Base-by-base conservation (phyloP, 208 protist species). In the Crithidia acanthocephali region DNA sequence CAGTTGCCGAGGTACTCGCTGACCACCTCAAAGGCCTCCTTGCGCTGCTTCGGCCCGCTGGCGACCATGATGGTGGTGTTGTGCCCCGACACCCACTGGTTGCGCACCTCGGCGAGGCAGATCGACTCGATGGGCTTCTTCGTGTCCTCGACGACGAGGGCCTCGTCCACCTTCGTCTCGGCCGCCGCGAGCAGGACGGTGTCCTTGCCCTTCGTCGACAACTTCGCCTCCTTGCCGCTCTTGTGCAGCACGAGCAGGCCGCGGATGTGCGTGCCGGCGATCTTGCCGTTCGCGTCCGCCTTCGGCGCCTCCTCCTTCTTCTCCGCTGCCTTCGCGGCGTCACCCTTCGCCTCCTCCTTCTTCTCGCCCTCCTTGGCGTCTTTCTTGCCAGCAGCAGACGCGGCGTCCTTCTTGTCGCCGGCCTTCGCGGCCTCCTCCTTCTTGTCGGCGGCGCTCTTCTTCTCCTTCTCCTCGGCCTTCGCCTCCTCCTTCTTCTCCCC, bases 61-160 rank as follows among this genome's bases (percentile, higher is more conserved):
- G 72, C 79, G 45, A 94, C 23, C 32, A 94, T 69, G 27, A 91
- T 61, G 33, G 79, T 75, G 60, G 81, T 66, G 74, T 81, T 89
- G 61, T 91, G 88, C 30, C 88, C 88, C 0, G 79, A 71, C 33
- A 94, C 55, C 79, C 81, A 93, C 58, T 82, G 72, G 63, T 77
- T 78, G 45, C 76, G 74, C 28, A 86, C 56, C 72, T 93, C 82
- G 18, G 74, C 72, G 18, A 90, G 72, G 60, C 70, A 62, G 7
- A 74, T 32, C 30, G 81, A 78, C n/a, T 88, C 76, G 30, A 86
- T 33, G 6, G 57, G 57, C 56, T 81, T 83, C 52, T 57, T 73
- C 44, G 52, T 40, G 55, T 87, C 76, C 28, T 67, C 73, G 64
- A 77, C 61, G 57, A 74, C 64, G 48, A 86, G 10, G 23, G 80